Percentiles rank a stretch among this genome's conserved stretches.
phyloP scores from a whole-genome alignment of 2,329 filamentous ascomycete species.

The Phialemonium atrogriseum region DNA sequence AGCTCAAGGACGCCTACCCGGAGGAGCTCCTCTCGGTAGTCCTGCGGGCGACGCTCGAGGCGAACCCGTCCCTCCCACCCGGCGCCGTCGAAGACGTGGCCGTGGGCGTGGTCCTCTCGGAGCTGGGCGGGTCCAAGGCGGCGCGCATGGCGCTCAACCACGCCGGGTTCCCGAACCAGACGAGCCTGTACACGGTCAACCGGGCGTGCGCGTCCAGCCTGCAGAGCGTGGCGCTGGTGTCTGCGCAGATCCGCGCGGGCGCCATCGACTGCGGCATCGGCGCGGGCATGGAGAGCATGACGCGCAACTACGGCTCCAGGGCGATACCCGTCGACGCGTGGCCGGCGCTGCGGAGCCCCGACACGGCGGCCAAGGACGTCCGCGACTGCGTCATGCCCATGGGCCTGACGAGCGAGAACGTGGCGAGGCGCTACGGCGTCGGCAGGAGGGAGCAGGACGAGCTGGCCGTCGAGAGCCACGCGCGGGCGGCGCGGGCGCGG shows the following conservation, averaged over 20 bases:
- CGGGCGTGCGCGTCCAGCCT: conserved; percentile 76
- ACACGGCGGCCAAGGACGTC: conserved; percentile 50
- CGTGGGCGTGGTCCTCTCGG: conserved; percentile 82
- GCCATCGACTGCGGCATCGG: conserved; percentile 68
- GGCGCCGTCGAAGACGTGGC: conserved; percentile 68
- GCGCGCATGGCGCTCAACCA: conserved; percentile 87
- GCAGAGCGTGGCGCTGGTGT: conserved; percentile 66
- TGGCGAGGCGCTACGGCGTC: conserved; percentile 69
- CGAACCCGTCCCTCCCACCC: conserved; percentile 65
- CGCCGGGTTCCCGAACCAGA: conserved; percentile 64
- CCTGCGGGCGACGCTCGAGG: conserved; percentile 58
- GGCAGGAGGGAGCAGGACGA: conserved; percentile 70
- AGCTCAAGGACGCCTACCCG: conserved; percentile 80
- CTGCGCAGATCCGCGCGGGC: conserved; percentile 66
- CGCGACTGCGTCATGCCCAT: conserved; percentile 89
- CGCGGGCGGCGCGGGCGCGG: conserved; percentile 63
- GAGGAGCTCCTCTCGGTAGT: conserved; percentile 74
- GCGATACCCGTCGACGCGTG: conserved; percentile 82
- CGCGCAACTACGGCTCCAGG: conserved; percentile 72
- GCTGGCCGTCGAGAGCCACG: conserved; percentile 69
- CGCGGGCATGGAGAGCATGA: conserved; percentile 96
- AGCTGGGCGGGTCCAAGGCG: conserved; percentile 84
- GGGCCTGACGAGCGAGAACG: conserved; percentile 86
- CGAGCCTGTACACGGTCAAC: conserved; percentile 80
- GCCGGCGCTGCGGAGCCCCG: conserved; percentile 59